phyloP scores from a whole-genome alignment of 2,329 filamentous ascomycete species.

The Ceratocystis alfenasii region DNA sequence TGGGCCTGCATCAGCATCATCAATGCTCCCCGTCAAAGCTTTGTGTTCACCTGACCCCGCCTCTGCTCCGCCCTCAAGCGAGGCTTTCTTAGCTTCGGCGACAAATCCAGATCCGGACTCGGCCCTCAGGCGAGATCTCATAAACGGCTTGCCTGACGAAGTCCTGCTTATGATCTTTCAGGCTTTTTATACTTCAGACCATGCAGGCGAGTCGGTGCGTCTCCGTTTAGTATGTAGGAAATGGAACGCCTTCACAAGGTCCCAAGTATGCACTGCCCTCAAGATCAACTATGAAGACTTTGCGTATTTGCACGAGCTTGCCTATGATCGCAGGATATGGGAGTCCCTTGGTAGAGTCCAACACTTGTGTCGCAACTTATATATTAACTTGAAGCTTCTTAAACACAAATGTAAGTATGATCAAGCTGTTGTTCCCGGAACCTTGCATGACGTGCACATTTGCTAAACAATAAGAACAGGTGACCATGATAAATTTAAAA shows the following conservation, averaged over 20 bases:
- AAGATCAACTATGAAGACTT: slow-evolving; percentile 33
- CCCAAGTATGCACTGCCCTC: slow-evolving; percentile 37
- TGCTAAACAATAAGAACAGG: neutral
- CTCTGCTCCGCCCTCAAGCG: neutral
- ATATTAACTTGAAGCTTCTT: slow-evolving; percentile 42
- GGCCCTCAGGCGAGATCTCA: neutral
- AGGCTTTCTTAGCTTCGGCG: neutral
- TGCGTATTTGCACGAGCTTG: neutral
- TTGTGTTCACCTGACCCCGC: neutral
- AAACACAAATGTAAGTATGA: slow-evolving; percentile 37
- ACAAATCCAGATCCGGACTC: neutral
- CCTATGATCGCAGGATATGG: neutral
- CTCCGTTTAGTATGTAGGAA: slow-evolving; percentile 40
- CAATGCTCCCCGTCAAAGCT: neutral
- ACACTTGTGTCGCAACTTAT: slow-evolving; percentile 37
- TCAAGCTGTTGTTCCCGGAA: neutral
- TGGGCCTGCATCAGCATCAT: neutral
- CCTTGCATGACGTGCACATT: neutral
- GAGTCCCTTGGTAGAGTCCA: slow-evolving; percentile 31
- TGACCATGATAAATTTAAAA: too few species aligned
- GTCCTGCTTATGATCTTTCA: slow-evolving; percentile 12
- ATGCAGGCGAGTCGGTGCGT: slow-evolving; percentile 4
- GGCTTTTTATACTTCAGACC: neutral
- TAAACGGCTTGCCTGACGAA: slow-evolving; percentile 16
- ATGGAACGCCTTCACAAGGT: slow-evolving; percentile 38